phyloP scores from a whole-genome alignment of 345 rosid genomes.

The Pistacia vera region DNA sequence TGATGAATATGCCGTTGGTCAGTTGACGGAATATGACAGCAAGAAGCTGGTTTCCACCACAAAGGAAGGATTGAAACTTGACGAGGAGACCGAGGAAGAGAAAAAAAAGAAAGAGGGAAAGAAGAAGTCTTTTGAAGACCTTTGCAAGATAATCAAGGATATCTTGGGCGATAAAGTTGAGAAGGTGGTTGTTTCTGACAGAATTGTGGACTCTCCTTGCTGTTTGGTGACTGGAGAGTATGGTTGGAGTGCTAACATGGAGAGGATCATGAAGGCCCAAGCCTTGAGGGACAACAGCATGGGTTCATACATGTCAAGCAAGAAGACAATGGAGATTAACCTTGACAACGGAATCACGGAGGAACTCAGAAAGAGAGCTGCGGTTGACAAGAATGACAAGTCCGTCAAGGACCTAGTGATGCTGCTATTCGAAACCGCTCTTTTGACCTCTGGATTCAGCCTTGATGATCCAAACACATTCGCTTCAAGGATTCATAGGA shows the following conservation, averaged over 20 bases:
- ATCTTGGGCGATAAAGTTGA: conserved; percentile 81
- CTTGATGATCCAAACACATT: conserved; percentile 89
- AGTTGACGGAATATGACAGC: conserved; percentile 78
- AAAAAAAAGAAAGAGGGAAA: conserved; percentile 72
- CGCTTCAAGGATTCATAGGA: conserved; percentile 79
- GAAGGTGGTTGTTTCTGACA: conserved; percentile 78
- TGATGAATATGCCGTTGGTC: conserved; percentile 86
- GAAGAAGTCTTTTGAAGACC: conserved; percentile 63
- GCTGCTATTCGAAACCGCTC: conserved; percentile 77
- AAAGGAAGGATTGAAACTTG: conserved; percentile 76
- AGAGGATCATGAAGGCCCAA: conserved; percentile 91
- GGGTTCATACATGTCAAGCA: conserved; percentile 91
- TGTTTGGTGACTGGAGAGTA: conserved; percentile 89
- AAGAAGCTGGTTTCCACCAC: conserved; percentile 89
- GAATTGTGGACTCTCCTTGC: conserved; percentile 85
- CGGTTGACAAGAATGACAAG: conserved; percentile 80
- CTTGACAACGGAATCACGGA: conserved; percentile 93
- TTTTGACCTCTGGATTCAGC: conserved; percentile 83
- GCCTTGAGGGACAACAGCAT: conserved; percentile 87
- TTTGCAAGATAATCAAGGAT: conserved; percentile 85
- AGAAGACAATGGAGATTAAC: conserved; percentile 90
- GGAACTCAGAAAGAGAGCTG: conserved; percentile 81
- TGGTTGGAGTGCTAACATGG: conserved; percentile 95
- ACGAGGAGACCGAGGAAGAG: conserved; percentile 84
- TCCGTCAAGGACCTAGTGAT: conserved; percentile 83